Base-by-base conservation (phyloP, 805 yeast genomes). In the Barnettozyma sucrosica region DNA sequence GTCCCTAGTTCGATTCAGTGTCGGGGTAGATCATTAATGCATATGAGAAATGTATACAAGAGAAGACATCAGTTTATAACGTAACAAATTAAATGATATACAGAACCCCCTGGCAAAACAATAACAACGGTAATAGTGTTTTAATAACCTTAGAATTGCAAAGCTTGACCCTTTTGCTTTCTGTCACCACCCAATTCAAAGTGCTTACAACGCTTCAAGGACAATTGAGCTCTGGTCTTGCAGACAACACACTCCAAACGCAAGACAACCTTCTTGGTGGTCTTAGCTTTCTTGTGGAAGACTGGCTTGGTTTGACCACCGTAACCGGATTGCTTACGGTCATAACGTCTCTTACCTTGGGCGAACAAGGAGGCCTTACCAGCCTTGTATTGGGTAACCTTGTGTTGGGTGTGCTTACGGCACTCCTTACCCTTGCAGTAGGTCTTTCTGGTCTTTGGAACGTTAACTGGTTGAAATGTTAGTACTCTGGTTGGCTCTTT, bases 241-340 rank as follows among this genome's bases (percentile, higher is more conserved):
- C 99, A 93, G 67, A 75, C 81, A 67, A 90, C 89, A 87, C 99
- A 93, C 83, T 93, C 99, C 72, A 93, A 85, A 82, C 97, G 92
- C 73, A 93, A 85, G 63, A 93, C 99, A 74, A 93, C 96, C 87
- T 93, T 93, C 89, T 93, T 93, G 83, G 99, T 93, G 66, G 98
- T 93, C 89, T 93, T 93, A 69, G 99, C 99, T 79, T 93, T 93
- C 88, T 93, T 93, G 87, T 89, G 98, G 97, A 93, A 93, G 79
- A 93, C 85, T 73, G 84, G 99, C 83, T 89, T 93, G 79, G 99
- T 93, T 82, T 93, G 99, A 88, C 99, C 99, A 88, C 99, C 99
- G 80, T 83, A 93, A 89, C 99, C 99, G 69, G 86, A 74, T 82
- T 93, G 99, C 80, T 93, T 93, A 80, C 99, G 96, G 92, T 93